These are phyloP conservation scores for Sambucus nigra DNA, from an alignment of 129 eudicot species.

Conservation along the genomic window DNA sequence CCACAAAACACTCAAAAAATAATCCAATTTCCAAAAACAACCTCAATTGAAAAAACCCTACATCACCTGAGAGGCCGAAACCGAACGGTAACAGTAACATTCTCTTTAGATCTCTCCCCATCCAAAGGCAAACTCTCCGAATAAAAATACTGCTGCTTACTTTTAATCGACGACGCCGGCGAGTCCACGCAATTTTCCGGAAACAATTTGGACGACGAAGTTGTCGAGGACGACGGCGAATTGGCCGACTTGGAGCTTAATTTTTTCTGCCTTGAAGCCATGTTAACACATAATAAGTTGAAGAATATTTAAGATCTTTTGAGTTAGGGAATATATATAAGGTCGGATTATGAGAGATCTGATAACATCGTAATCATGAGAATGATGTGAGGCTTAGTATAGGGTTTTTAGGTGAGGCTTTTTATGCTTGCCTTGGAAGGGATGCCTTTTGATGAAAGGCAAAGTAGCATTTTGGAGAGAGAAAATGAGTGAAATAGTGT, in stretches of 20 bases:
- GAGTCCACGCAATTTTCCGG: conserved; percentile 57
- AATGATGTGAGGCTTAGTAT: conserved; percentile 2
- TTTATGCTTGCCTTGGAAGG: conserved; percentile 45
- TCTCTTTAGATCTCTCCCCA: conserved; percentile 71
- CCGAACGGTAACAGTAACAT: conserved; percentile 94
- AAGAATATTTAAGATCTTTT: neutral
- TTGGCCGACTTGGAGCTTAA: conserved; percentile 27
- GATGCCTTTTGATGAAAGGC: conserved; percentile 41
- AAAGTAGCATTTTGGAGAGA: conserved; percentile 5
- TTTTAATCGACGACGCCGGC: conserved; percentile 56
- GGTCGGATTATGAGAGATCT: no score
- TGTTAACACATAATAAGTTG: neutral
- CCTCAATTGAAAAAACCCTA: neutral
- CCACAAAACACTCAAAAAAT: neutral
- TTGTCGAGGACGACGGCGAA: conserved; percentile 51
- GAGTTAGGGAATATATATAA: no score
- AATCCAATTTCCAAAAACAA: neutral
- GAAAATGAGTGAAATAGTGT: neutral
- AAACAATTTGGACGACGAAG: conserved; percentile 55
- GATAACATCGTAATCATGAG: conserved; percentile 22
- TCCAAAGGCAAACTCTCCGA: conserved; percentile 46
- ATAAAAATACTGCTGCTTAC: conserved; percentile 40
- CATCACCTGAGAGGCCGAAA: conserved; percentile 91
- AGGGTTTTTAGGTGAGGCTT: conserved; percentile 9
- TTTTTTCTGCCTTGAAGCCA: conserved; percentile 49